Conservation (phyloP, 1,284 basidiomycete species). For the Irpex sp. region DNA sequence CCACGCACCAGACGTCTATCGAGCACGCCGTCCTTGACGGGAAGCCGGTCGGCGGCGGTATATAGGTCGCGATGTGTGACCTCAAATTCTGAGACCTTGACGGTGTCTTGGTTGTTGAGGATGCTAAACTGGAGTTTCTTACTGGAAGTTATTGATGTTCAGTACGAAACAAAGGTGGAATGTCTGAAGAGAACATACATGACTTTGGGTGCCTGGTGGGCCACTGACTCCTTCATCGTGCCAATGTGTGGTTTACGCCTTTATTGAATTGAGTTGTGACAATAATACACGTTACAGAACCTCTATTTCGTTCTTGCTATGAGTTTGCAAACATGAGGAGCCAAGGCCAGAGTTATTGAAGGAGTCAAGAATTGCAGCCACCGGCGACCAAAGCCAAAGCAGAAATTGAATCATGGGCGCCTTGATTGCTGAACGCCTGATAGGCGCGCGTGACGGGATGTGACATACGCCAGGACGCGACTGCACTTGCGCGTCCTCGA, state of each 20-base stretch:
- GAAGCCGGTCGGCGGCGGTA: slow-evolving; percentile 73
- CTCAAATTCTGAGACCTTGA: slow-evolving; percentile 92
- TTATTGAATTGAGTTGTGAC: background rate
- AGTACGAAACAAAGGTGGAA: background rate
- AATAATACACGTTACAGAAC: slow-evolving; percentile 7
- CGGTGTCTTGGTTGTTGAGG: slow-evolving; percentile 89
- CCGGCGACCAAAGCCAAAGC: background rate
- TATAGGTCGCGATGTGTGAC: slow-evolving; percentile 91
- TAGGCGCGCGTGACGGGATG: slow-evolving; percentile 14
- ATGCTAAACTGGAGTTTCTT: slow-evolving; percentile 95
- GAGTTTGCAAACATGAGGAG: background rate
- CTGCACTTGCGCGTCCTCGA: slow-evolving; percentile 30
- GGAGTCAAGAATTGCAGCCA: background rate
- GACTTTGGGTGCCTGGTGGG: slow-evolving; percentile 86
- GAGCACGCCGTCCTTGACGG: slow-evolving; percentile 89
- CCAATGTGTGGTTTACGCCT: background rate
- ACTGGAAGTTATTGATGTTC: slow-evolving; percentile 37
- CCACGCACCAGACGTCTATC: slow-evolving; percentile 79
- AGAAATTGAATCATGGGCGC: background rate
- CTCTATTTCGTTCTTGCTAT: background rate
- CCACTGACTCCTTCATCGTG: slow-evolving; percentile 83
- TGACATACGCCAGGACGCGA: slow-evolving; percentile 9
- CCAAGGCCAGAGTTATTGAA: background rate
- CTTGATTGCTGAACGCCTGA: background rate
- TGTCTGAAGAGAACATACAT: slow-evolving; percentile 56